Evolutionary conservation across 441 rosid genomes (phyloP), one percentile per base, ranked within the genome.

Genomic region (Populus trichocarpa): DNA sequence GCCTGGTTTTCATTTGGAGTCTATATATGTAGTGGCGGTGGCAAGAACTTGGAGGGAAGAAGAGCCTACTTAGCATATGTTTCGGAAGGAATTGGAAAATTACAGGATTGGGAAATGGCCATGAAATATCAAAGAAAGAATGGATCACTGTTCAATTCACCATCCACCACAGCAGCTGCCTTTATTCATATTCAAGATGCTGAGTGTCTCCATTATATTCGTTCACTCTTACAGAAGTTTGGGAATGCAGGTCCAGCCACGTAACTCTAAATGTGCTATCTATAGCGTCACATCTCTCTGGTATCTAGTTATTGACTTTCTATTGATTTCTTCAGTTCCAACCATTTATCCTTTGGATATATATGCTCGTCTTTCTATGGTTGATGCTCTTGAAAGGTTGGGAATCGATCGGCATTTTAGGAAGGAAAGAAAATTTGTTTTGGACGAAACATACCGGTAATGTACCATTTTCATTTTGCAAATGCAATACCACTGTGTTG

Each of bases 91-190:
- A 85, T 88, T 69, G 87, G 89, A 22, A 82, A 81, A 25, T 61
- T 74, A 9, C 88, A 86, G 72, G 89, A 91, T 74, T 91, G 96
- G 98, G 90, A 85, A 83, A 81, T 78, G 87, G 79, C 87, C 66
- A 84, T 85, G 83, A 90, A 88, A 77, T 88, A 88, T 82, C 95
- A 93, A 77, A 84, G 91, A 72, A 87, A 82, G 80, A 87, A 93
- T 28, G 98, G 99, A 0, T 93, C 96, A 6, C 69, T 95, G 78
- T 92, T 90, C 76, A 87, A 92, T 83, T 93, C 99, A 78, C 99
- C 99, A 69, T 89, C 99, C 26, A 72, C 97, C 81, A 92, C 99
- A 66, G 99, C 97, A 36, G 92, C 92, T 70, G 92, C 94, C 50
- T 82, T 88, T 80, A 77, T 77, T 67, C 90, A 85, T 75, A 81